Evolutionary conservation across 495 filamentous ascomycete species (phyloP).

Genomic region (Ramalina peruviana): DNA sequence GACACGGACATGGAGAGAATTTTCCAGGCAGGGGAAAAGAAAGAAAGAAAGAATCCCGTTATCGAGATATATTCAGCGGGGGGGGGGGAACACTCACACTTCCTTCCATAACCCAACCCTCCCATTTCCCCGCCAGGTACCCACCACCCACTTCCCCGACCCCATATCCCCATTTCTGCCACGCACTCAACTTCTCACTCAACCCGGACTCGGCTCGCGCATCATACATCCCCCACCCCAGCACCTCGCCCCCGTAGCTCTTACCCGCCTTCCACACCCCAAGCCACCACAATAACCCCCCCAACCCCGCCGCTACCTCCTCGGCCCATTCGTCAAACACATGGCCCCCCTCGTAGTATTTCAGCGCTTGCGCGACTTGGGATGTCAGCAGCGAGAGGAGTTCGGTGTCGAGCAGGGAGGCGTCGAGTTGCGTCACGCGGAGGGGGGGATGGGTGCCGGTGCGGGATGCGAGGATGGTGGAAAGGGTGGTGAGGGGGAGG

Average conservation of each 20-base stretch:
- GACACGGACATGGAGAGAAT: too few species aligned
- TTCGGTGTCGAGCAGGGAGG: constrained; percentile 90
- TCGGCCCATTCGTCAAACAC: constrained; percentile 60
- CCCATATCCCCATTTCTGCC: constrained; percentile 77
- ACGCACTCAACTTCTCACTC: constrained; percentile 46
- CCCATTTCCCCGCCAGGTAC: constrained; percentile 85
- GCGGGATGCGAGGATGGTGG: too few species aligned
- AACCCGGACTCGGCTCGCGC: constrained; percentile 52
- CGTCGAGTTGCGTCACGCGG: constrained; percentile 91
- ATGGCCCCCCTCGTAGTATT: constrained; percentile 49
- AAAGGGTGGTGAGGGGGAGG: too few species aligned
- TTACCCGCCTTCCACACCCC: constrained; percentile 94
- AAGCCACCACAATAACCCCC: constrained; percentile 80
- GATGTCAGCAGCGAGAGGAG: constrained; percentile 69
- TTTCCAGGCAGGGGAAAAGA: too few species aligned
- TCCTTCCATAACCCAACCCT: constrained; percentile 65
- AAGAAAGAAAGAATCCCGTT: too few species aligned
- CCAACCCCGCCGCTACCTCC: constrained; percentile 67
- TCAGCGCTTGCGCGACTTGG: constrained; percentile 79
- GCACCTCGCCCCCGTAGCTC: constrained; percentile 83
- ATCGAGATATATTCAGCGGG: too few species aligned
- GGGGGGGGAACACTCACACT: not conserved
- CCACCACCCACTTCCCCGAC: constrained; percentile 73
- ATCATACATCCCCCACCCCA: constrained; percentile 43
- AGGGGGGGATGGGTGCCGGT: constrained; percentile 66